Conservation (phyloP, 306 rosid species). For the Prunus davidiana region DNA sequence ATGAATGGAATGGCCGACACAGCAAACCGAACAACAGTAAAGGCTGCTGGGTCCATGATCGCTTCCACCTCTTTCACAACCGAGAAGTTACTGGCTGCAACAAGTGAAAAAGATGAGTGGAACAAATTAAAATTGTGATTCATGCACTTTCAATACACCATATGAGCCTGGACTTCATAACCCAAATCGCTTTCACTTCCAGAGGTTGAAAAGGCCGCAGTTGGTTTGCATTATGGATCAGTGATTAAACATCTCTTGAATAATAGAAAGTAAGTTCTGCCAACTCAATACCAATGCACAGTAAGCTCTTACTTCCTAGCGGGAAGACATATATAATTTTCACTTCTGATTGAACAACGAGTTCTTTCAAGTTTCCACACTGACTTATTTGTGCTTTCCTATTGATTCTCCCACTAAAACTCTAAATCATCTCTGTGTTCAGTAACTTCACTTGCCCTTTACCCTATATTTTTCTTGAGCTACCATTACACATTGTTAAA, state of each 20-base stretch:
- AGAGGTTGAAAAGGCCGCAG: neutral
- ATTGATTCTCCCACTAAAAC: neutral
- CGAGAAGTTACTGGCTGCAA: conserved; percentile 68
- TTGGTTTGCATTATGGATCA: neutral
- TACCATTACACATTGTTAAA: neutral
- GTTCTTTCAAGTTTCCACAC: no score
- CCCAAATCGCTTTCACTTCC: neutral
- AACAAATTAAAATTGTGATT: neutral
- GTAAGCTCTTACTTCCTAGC: neutral
- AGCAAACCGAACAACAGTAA: conserved; percentile 66
- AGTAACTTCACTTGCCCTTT: neutral
- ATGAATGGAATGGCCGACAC: conserved; percentile 60
- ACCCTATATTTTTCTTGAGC: neutral
- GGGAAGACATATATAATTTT: no score
- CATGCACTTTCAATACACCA: neutral
- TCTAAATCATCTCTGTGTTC: neutral
- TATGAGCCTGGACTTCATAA: neutral
- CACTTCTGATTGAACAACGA: no score
- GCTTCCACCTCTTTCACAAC: conserved; percentile 75
- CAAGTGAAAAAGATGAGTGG: conserved; percentile 6
- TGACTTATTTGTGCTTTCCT: neutral
- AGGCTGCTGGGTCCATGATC: conserved; percentile 61
- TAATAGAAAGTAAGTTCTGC: neutral
- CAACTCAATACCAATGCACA: neutral
- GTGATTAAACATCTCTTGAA: neutral